These are phyloP conservation scores for Lantana camara DNA, from an alignment of 257 asterid genomes.

Conservation along the genomic window DNA sequence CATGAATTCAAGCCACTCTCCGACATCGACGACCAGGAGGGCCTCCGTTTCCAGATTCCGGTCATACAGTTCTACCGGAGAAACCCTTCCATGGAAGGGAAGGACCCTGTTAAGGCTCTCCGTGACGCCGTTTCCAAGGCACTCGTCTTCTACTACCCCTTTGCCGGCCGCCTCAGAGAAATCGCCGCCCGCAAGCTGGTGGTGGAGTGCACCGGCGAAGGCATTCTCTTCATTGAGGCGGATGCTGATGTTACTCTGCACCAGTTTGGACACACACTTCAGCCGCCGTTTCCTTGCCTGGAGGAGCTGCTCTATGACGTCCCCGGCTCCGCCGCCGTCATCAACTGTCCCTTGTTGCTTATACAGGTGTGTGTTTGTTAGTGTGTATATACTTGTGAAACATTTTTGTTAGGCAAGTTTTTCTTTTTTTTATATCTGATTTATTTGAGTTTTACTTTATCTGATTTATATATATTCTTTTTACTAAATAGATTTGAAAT, in stretches of 20 bases:
- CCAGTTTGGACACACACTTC: conserved; percentile 58
- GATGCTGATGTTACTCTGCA: conserved; percentile 56
- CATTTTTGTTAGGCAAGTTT: too few species aligned
- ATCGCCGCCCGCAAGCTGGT: conserved; percentile 48
- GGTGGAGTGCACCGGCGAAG: conserved; percentile 82
- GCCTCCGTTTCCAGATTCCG: conserved; percentile 65
- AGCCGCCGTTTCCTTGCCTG: conserved; percentile 64
- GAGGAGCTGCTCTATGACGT: conserved; percentile 67
- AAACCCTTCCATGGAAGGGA: conserved; percentile 26
- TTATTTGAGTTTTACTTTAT: too few species aligned
- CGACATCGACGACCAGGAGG: conserved; percentile 68
- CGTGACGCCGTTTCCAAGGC: conserved; percentile 54
- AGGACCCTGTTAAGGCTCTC: conserved; percentile 54
- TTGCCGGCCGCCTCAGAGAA: conserved; percentile 71
- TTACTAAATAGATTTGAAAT: too few species aligned
- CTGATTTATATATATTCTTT: too few species aligned
- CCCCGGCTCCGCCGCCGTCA: conserved; percentile 52
- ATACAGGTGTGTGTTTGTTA: conserved; percentile 48
- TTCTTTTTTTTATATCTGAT: too few species aligned
- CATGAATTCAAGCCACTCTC: conserved; percentile 53
- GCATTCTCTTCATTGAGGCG: conserved; percentile 62
- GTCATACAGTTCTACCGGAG: conserved; percentile 54
- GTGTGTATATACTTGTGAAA: too few species aligned
- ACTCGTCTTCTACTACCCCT: conserved; percentile 69
- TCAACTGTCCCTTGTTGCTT: conserved; percentile 50